A percentile compares a stretch with the other conserved stretches of the same genome.
These are phyloP conservation scores for Dictyostelium capitatum DNA, from an alignment of 78 protist genomes.

Conservation along the genomic window DNA sequence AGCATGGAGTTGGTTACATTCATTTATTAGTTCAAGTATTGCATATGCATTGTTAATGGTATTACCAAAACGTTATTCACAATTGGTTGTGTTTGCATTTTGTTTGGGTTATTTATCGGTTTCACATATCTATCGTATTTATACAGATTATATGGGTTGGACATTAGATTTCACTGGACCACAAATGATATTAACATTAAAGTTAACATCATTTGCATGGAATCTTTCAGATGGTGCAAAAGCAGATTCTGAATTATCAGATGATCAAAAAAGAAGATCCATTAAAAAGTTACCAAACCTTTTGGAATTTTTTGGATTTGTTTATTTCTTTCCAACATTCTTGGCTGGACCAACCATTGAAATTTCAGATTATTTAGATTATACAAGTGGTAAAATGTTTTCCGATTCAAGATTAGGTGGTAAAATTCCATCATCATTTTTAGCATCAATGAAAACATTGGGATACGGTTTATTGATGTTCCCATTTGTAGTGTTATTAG, in stretches of 20 bases:
- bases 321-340: constrained; percentile 84
- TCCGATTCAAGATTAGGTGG: constrained; percentile 4
- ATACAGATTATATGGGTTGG: constrained; percentile 81
- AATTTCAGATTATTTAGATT: constrained; percentile 74
- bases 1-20: constrained; percentile 71
- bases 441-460: constrained; percentile 42
- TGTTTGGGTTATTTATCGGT: constrained; percentile 63
- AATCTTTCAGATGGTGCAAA: constrained; percentile 81
- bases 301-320: constrained; percentile 82
- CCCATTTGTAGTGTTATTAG: constrained; percentile 51
- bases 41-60: constrained; percentile 32
- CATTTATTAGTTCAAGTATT: constrained; percentile 42
- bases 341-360: constrained; percentile 90
- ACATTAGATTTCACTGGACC: constrained; percentile 71
- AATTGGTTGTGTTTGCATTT: constrained; percentile 58
- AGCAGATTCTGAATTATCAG: constrained; percentile 33
- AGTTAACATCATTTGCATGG: constrained; percentile 83
- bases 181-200: constrained; percentile 86
- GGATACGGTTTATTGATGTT: constrained; percentile 15
- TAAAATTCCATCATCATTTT: constrained; percentile 4
- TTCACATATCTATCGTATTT: constrained; percentile 67
- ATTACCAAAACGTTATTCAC: constrained; percentile 49
- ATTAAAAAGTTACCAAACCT: constrained; percentile 77
- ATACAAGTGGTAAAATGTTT: constrained; percentile 53
- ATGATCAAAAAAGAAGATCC: constrained; percentile 72